Percentiles rank a stretch among this genome's conserved stretches.
Evolutionary conservation across 345 rosid genomes (phyloP).

Genomic region (Hibiscus trionum): DNA sequence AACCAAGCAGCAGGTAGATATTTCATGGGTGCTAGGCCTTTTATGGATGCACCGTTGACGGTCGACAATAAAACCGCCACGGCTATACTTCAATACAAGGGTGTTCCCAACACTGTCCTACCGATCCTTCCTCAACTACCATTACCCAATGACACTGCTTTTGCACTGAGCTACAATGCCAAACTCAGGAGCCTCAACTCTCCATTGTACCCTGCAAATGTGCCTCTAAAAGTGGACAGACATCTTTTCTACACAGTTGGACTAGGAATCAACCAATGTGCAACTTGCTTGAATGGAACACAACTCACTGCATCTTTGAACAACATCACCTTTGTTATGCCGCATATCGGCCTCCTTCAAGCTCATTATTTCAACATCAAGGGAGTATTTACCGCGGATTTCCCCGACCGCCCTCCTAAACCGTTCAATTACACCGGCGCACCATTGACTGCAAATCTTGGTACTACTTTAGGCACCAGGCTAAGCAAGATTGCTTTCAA

Average conservation of each 20-base stretch:
- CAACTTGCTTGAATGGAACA: slow-evolving; percentile 55
- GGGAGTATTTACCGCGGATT: slow-evolving; percentile 48
- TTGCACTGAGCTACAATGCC: slow-evolving; percentile 37
- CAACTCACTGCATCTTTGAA: slow-evolving; percentile 47
- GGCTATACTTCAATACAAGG: slow-evolving; percentile 45
- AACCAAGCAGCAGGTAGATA: slow-evolving; percentile 45
- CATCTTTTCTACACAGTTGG: slow-evolving; percentile 45
- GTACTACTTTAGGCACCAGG: slow-evolving; percentile 38
- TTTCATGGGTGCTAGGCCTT: slow-evolving; percentile 51
- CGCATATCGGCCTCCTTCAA: slow-evolving; percentile 44
- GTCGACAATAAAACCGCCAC: slow-evolving; percentile 51
- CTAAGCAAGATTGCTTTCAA: slow-evolving; percentile 46
- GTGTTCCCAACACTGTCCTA: slow-evolving; percentile 22
- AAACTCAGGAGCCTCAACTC: slow-evolving; percentile 58
- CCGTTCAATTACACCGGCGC: slow-evolving; percentile 51
- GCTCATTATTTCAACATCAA: slow-evolving; percentile 45
- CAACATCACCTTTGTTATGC: slow-evolving; percentile 63
- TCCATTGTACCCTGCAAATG: slow-evolving; percentile 47
- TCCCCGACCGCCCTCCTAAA: slow-evolving; percentile 40
- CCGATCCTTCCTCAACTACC: slow-evolving; percentile 39
- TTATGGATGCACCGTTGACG: slow-evolving; percentile 45
- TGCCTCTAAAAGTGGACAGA: slow-evolving; percentile 51
- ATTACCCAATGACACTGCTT: slow-evolving; percentile 43
- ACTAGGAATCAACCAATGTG: slow-evolving; percentile 51
- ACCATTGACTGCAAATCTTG: slow-evolving; percentile 42